phyloP scores from a whole-genome alignment of 306 rosid genomes.

The Casuarina glauca region DNA sequence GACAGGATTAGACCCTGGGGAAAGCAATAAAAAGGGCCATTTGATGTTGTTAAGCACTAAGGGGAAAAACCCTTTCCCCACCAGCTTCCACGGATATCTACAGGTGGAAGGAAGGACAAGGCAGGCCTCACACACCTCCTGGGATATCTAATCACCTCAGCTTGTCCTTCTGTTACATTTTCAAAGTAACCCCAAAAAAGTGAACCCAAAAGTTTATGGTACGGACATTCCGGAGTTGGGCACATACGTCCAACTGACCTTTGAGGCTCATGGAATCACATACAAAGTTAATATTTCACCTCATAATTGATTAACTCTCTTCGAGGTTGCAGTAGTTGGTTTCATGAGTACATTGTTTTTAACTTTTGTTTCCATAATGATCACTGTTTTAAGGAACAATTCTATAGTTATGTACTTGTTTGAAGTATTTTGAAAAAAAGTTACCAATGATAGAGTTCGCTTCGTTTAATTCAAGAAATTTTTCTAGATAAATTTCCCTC shows the following conservation, averaged over 20 bases:
- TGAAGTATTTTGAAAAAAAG: neutral
- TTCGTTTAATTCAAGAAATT: neutral
- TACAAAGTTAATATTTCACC: neutral
- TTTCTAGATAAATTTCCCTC: too few relatives aligned
- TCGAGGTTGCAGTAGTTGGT: neutral
- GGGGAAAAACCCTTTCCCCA: constrained; percentile 5
- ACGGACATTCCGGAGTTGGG: neutral
- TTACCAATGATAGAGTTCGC: neutral
- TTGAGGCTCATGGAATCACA: neutral
- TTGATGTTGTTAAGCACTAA: constrained; percentile 38
- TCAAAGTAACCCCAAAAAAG: neutral
- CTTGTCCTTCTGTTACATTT: neutral
- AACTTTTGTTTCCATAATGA: neutral
- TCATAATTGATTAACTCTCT: neutral
- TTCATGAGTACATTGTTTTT: neutral
- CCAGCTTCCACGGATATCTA: constrained; percentile 16
- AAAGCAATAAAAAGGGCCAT: constrained; percentile 21
- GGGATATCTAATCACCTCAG: constrained; percentile 1
- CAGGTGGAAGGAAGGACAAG: constrained; percentile 1
- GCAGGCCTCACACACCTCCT: neutral
- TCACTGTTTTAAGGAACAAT: neutral
- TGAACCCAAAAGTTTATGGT: neutral
- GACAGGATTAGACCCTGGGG: constrained; percentile 28
- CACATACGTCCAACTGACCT: neutral
- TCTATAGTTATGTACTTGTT: neutral